These are phyloP conservation scores for Hanseniaspora taiwanica DNA, from an alignment of 805 yeast genomes.

Conservation along the genomic window DNA sequence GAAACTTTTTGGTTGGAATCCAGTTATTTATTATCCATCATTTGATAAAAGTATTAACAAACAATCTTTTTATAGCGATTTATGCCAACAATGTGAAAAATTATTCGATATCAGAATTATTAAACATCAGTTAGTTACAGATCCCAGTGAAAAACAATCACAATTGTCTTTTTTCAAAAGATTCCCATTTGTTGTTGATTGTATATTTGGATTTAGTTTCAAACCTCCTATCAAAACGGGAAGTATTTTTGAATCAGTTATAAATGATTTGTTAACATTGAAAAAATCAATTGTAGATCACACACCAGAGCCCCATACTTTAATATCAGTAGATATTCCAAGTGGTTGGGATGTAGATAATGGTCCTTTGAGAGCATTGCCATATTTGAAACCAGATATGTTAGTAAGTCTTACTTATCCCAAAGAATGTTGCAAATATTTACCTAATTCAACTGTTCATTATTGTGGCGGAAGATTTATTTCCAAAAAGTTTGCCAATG, in stretches of 20 bases:
- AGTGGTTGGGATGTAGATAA: slow-evolving; percentile 94
- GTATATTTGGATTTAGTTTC: slow-evolving; percentile 89
- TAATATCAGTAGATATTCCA: slow-evolving; percentile 73
- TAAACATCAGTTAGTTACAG: slow-evolving; percentile 34
- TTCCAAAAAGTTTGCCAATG: slow-evolving; percentile 47
- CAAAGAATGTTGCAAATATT: slow-evolving; percentile 61
- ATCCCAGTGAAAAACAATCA: slow-evolving; percentile 28
- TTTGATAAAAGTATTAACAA: slow-evolving; percentile 36
- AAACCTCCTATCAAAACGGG: slow-evolving; percentile 64
- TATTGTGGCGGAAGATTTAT: slow-evolving; percentile 89
- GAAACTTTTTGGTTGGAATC: slow-evolving; percentile 63
- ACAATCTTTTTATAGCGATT: slow-evolving; percentile 41
- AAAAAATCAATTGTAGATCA: slow-evolving; percentile 8
- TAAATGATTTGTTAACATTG: slow-evolving; percentile 26
- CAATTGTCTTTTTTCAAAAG: slow-evolving; percentile 13
- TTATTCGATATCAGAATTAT: slow-evolving; percentile 26
- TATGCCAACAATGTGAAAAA: slow-evolving; percentile 48
- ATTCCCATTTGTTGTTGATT: slow-evolving; percentile 52
- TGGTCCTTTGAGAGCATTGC: slow-evolving; percentile 41
- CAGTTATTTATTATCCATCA: slow-evolving; percentile 63
- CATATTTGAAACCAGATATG: slow-evolving; percentile 42
- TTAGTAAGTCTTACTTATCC: slow-evolving; percentile 88
- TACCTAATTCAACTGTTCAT: slow-evolving; percentile 38
- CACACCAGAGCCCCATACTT: slow-evolving; percentile 22
- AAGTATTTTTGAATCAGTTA: background rate